A percentile compares a stretch with the other conserved stretches of the same genome.
These are phyloP conservation scores for Ottelia alismoides DNA, from an alignment of 106 monocot genomes.

Conservation along the genomic window DNA sequence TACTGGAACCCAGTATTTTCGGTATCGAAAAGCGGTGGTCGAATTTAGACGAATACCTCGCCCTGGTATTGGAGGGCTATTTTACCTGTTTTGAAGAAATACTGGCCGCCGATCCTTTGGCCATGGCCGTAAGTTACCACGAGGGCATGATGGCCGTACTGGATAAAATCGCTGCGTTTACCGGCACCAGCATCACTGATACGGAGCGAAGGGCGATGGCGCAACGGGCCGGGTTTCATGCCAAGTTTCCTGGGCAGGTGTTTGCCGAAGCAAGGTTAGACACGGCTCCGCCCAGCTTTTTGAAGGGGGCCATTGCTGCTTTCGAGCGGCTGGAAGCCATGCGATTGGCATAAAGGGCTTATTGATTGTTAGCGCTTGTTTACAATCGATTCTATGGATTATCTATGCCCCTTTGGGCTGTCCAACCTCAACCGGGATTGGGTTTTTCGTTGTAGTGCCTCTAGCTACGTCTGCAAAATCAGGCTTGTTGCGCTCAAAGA, in stretches of 20 bases:
- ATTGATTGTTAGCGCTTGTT: too few species aligned
- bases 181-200: not conserved
- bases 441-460: too few species aligned
- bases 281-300: not conserved
- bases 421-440: too few species aligned
- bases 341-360: too few species aligned
- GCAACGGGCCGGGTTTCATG: not conserved
- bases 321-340: not conserved
- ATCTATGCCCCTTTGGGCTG: too few species aligned
- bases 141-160: not conserved
- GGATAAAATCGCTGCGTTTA: not conserved
- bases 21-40: not conserved
- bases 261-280: not conserved
- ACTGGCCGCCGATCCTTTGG: not conserved
- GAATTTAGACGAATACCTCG: not conserved
- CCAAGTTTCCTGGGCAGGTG: not conserved
- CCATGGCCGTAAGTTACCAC: not conserved
- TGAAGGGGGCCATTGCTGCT: not conserved
- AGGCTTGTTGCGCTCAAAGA: too few species aligned
- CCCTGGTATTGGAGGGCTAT: not conserved
- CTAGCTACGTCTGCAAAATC: too few species aligned
- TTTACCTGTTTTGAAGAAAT: not conserved
- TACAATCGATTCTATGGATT: too few species aligned
- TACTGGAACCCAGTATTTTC: not conserved
- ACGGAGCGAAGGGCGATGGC: not conserved